Conservation (phyloP, 108 stramenopile species). For the Pseudonitzschia multistriata region DNA sequence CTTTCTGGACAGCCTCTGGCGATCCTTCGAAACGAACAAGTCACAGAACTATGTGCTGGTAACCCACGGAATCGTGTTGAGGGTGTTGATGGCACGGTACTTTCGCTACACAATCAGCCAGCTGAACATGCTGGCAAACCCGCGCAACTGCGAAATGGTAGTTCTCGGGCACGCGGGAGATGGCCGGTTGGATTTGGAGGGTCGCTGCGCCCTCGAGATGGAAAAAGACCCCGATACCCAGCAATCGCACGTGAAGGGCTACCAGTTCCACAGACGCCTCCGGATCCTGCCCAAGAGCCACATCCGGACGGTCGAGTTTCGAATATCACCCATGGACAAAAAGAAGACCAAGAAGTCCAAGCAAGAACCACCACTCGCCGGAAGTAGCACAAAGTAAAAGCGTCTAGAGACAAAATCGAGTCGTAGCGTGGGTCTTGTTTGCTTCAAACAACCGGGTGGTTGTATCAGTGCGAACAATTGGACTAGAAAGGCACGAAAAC, state of each 20-base stretch:
- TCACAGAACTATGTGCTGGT: conserved; percentile 74
- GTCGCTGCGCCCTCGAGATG: conserved; percentile 62
- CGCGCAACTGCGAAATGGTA: conserved; percentile 88
- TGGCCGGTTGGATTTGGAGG: conserved; percentile 66
- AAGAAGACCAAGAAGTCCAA: neutral
- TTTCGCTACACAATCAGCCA: conserved; percentile 92
- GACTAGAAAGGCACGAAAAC: too few relatives aligned
- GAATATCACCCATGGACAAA: conserved; percentile 45
- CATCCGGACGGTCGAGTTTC: conserved; percentile 46
- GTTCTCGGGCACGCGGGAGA: conserved; percentile 76
- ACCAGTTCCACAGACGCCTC: conserved; percentile 60
- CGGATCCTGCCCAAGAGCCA: conserved; percentile 58
- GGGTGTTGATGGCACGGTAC: conserved; percentile 88
- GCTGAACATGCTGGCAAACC: conserved; percentile 87
- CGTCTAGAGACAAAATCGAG: too few relatives aligned
- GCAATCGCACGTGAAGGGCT: conserved; percentile 38
- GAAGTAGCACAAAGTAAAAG: too few relatives aligned
- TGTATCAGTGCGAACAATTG: too few relatives aligned
- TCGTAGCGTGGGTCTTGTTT: too few relatives aligned
- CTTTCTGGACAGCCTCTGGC: conserved; percentile 90
- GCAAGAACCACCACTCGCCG: too few relatives aligned
- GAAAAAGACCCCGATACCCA: conserved; percentile 9
- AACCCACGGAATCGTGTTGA: conserved; percentile 87
- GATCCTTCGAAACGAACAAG: conserved; percentile 72
- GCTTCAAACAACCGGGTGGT: too few relatives aligned